A percentile compares a stretch with the other conserved stretches of the same genome.
These are phyloP conservation scores for Thalassiosira ordinaria DNA, from an alignment of 352 stramenopile genomes.

Conservation along the genomic window DNA sequence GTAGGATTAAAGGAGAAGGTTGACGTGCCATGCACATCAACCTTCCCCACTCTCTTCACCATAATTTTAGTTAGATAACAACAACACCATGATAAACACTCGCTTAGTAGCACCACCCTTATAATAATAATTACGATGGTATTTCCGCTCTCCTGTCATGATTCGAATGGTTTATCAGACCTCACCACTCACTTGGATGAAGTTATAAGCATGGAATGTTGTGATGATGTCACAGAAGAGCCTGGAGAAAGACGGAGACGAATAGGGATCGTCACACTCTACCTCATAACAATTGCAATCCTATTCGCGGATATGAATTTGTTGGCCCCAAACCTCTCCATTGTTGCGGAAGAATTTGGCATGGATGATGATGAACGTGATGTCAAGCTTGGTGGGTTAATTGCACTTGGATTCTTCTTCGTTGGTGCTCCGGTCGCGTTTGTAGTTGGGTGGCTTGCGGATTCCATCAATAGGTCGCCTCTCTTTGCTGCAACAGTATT, in stretches of 20 bases:
- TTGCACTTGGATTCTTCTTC: constrained; percentile 72
- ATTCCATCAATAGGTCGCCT: constrained; percentile 50
- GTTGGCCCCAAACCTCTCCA: constrained; percentile 65
- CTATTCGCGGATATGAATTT: constrained; percentile 72
- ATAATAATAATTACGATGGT: no score
- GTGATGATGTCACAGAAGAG: no score
- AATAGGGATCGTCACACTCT: constrained; percentile 39
- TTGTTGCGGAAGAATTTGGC: constrained; percentile 64
- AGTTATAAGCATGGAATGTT: no score
- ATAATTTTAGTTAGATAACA: no score
- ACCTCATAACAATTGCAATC: constrained; percentile 53
- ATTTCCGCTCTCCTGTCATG: no score
- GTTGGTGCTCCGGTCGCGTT: constrained; percentile 62
- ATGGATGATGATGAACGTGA: constrained; percentile 64
- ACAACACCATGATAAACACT: no score
- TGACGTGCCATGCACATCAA: no score
- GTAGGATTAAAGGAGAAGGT: no score
- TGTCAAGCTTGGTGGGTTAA: constrained; percentile 63
- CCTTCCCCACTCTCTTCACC: no score
- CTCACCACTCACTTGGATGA: no score
- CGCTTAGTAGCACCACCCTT: no score
- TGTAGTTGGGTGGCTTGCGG: constrained; percentile 58
- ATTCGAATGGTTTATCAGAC: no score
- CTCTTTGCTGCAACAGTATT: constrained; percentile 54
- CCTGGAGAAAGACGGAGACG: constrained; percentile 17